Percentiles rank a stretch among this genome's conserved stretches.
phyloP scores from a whole-genome alignment of 371 early-diverging fungal genomes.

The Mucor racemosus region DNA sequence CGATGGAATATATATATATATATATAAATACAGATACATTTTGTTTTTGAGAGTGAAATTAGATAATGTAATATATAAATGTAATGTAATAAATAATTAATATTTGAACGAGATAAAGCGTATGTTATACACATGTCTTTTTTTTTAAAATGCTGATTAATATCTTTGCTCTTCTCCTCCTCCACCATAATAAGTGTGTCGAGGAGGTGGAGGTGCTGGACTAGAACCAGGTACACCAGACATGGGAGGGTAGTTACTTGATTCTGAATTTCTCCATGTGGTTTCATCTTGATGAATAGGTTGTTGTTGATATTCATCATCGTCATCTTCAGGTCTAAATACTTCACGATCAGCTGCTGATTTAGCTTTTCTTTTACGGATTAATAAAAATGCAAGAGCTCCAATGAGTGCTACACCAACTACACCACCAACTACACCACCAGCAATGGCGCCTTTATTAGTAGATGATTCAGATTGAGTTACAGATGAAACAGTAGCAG shows the following conservation, averaged over 20 bases:
- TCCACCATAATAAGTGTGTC: slow-evolving; percentile 19
- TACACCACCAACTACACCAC: slow-evolving; percentile 43
- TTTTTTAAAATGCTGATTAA: not conserved
- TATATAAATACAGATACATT: not conserved
- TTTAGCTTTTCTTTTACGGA: slow-evolving; percentile 21
- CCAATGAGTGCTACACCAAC: slow-evolving; percentile 36
- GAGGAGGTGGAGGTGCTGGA: slow-evolving; percentile 14
- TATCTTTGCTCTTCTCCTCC: slow-evolving; percentile 8
- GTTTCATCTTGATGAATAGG: slow-evolving; percentile 16
- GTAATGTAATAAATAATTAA: slow-evolving; percentile 2
- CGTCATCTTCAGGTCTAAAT: slow-evolving; percentile 34
- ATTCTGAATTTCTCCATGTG: slow-evolving; percentile 3
- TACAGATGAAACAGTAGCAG: not conserved
- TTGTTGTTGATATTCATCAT: slow-evolving; percentile 25
- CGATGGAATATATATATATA: not conserved
- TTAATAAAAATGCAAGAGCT: slow-evolving; percentile 30
- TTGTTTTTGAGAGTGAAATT: not conserved
- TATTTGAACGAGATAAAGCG: not conserved
- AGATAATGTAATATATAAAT: not conserved
- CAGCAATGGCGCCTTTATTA: slow-evolving; percentile 34
- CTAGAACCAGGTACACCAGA: not conserved
- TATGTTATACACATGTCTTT: not conserved
- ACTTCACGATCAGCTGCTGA: slow-evolving; percentile 35
- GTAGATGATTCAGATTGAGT: not conserved
- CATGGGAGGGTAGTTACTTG: slow-evolving; percentile 9